These are phyloP conservation scores for Cladosporium sp. DNA, from an alignment of 2,329 filamentous ascomycete species.

Conservation along the genomic window DNA sequence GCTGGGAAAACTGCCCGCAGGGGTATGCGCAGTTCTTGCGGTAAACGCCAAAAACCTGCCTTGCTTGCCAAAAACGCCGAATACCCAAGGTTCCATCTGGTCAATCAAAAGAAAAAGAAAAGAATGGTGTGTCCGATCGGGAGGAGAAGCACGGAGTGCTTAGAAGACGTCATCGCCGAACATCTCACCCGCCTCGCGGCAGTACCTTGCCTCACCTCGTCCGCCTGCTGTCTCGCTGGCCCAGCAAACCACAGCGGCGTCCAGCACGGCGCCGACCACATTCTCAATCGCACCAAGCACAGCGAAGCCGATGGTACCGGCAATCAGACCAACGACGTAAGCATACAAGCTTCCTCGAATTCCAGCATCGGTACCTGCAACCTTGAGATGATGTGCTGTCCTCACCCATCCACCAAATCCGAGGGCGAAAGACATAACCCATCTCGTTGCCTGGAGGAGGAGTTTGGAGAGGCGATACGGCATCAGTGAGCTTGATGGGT, in stretches of 20 bases:
- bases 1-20: background rate
- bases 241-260: slow-evolving; percentile 81
- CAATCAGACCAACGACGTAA: slow-evolving; percentile 89
- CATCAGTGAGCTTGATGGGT: slow-evolving; percentile 57
- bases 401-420: slow-evolving; percentile 97
- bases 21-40: background rate
- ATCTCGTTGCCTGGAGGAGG: slow-evolving; percentile 83
- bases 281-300: slow-evolving; percentile 60
- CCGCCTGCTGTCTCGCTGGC: slow-evolving; percentile 74
- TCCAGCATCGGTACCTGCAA: slow-evolving; percentile 49
- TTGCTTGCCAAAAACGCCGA: background rate
- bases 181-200: slow-evolving; percentile 83
- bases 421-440: slow-evolving; percentile 85
- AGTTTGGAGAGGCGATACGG: slow-evolving; percentile 91
- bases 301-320: slow-evolving; percentile 92
- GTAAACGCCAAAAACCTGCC: background rate
- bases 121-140: background rate
- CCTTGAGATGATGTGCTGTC: slow-evolving; percentile 73
- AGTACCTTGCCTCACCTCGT: slow-evolving; percentile 71
- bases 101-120: background rate
- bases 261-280: slow-evolving; percentile 39
- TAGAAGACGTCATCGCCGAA: slow-evolving; percentile 63
- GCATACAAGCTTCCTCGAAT: slow-evolving; percentile 82
- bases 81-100: background rate
- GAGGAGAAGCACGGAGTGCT: background rate